Base-by-base conservation (phyloP, 805 yeast genomes). In the Schwanniomyces sp. region DNA sequence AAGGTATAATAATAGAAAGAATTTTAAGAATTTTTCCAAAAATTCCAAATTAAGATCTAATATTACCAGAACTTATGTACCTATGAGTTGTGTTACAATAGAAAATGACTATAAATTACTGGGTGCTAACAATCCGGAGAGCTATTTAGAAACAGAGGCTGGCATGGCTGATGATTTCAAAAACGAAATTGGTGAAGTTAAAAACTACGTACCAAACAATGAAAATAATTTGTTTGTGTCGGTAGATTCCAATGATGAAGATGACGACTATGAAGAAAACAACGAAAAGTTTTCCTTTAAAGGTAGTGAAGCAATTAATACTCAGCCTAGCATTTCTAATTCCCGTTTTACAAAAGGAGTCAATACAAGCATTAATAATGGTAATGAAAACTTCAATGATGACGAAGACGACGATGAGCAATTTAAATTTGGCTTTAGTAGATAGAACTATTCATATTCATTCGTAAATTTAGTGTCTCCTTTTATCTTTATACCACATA, bases 371-470 rank as follows among this genome's bases (percentile, higher is more conserved):
- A 25, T 17, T 11, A n/a, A 29, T 34, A 8, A 30, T 30, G 16
- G 37, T 29, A 16, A 34, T 40, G 16, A 21, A 16, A 16, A 34
- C 9, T 29, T 12, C 5, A 26, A 18, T 27, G 27, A 40, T 21
- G 26, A 18, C 14, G 43, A 18, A 28, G 30, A 50, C 27, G 43
- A 46, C 26, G 48, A 63, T 48, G 70, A 59, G 26, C 61, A 62
- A 45, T 72, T 71, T 11, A 63, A 55, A 47, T 69, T 69, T 53
- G 65, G 69, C 25, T 69, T 69, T 45, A 56, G 62, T 10, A 56
- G 61, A 45, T 30, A 41, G 14, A 17, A 11, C n/a, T 32, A 34
- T 36, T 32, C 12, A 37, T 32, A 9, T 17, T 18, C 5, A 7
- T 28, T 28, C 7, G 4, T 16, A 26, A 8, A 40, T 37, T 7